Base-by-base conservation (phyloP, 2,329 filamentous ascomycete species). In the Fusarium sp. region DNA sequence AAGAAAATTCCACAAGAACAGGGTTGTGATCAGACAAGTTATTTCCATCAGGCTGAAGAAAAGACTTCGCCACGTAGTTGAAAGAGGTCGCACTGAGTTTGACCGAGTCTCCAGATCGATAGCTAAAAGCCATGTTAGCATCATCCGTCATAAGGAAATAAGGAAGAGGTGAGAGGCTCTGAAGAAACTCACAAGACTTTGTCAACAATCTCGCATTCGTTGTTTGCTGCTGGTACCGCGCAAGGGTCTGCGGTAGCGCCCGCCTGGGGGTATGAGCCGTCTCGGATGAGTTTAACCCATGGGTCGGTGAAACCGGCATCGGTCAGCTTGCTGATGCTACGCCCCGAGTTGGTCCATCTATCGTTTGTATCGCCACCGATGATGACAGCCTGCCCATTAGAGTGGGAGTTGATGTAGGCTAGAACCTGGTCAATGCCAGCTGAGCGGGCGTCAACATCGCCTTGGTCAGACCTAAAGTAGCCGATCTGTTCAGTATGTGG, bases 1-100 rank as follows among this genome's bases (percentile, higher is more conserved):
- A 85, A 70, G 82, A 79, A 74, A 90, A 85, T 72, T 86, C 81
- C n/a, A 87, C 85, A n/a, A 83, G 79, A 59, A 92, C 81, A 2
- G 89, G 89, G 77, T 92, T 90, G 75, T 92, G 90, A 75, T 92
- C 90, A 2, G 87, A 87, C 28, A 92, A 81, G 16, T 90, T 81
- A 65, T 76, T 84, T 30, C 88, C 89, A 67, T 89, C 80, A 4
- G 82, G 50, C 74, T 90, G 86, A 13, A 91, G 77, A 79, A 92
- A 92, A 71, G 82, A 83, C 46, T 73, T 72, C 46, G 86, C 84
- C 12, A 85, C 86, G 76, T 92, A 92, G 72, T 80, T 81, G 75
- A 87, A 90, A 23, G 75, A 76, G 1, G 81, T 85, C 0, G 87
- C 87, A 1, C 75, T 68, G 3, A 91, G 81, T 31, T 73, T 75